These are phyloP conservation scores for Balakata baccata DNA, from an alignment of 345 rosid genomes.

Conservation along the genomic window DNA sequence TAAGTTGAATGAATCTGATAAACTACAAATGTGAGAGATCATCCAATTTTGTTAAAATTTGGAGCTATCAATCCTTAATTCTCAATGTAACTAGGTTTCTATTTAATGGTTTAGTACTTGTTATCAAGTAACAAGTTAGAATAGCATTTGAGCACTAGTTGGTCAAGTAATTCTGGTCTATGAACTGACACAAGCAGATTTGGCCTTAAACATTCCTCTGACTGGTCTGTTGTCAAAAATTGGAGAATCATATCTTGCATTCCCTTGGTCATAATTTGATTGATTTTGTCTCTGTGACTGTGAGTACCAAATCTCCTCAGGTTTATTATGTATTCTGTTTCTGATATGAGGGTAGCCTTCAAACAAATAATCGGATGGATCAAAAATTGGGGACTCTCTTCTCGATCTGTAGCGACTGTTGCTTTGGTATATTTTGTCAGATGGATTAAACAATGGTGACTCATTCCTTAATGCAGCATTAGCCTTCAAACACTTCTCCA, in stretches of 20 bases:
- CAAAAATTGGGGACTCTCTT: slow-evolving; percentile 65
- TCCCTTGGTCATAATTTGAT: slow-evolving; percentile 17
- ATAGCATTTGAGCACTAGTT: background rate
- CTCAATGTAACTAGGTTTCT: background rate
- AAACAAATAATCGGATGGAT: slow-evolving; percentile 53
- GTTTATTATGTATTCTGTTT: slow-evolving; percentile 28
- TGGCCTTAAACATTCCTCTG: slow-evolving; percentile 38
- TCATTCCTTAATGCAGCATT: slow-evolving; percentile 34
- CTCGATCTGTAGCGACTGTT: slow-evolving; percentile 13
- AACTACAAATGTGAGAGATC: background rate
- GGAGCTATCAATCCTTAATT: background rate
- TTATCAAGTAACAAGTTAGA: too few relatives aligned
- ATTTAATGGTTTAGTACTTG: background rate
- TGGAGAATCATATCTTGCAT: slow-evolving; percentile 29
- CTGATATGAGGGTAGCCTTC: slow-evolving; percentile 80
- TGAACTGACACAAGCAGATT: slow-evolving; percentile 55
- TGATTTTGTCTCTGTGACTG: slow-evolving; percentile 16
- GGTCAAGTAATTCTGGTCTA: slow-evolving; percentile 13
- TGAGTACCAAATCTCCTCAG: slow-evolving; percentile 26
- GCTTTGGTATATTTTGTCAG: slow-evolving; percentile 17
- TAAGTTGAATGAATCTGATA: background rate
- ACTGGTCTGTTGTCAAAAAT: slow-evolving; percentile 46
- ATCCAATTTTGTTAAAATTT: background rate
- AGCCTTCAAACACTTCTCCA: slow-evolving; percentile 65
- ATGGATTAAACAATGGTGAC: slow-evolving; percentile 27